Percentiles rank a stretch among this genome's conserved stretches.
These are phyloP conservation scores for Pyrenophora seminiperda DNA, from an alignment of 2,329 filamentous ascomycete genomes.

Conservation along the genomic window DNA sequence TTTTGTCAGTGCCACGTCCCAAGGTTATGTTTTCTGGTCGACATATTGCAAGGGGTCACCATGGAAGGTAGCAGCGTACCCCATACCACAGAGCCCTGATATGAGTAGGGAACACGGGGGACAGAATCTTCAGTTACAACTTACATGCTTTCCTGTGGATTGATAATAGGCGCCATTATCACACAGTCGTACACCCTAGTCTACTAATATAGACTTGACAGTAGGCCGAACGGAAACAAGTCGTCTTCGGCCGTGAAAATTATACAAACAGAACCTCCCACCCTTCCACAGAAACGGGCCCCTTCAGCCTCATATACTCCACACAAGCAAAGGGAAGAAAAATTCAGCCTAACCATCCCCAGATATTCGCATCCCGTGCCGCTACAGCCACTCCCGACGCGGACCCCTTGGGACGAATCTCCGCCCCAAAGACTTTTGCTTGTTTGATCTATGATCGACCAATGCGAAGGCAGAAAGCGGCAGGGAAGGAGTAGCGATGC, in stretches of 20 bases:
- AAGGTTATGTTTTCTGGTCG: slow-evolving; percentile 2
- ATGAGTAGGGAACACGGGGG: neutral
- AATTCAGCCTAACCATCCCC: slow-evolving; percentile 2
- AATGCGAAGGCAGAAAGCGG: slow-evolving; percentile 1
- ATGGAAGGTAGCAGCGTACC: neutral
- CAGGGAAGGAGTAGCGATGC: neutral
- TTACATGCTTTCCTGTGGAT: slow-evolving; percentile 20
- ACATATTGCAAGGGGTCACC: slow-evolving; percentile 3
- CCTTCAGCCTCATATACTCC: slow-evolving; percentile 2
- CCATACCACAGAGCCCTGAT: neutral
- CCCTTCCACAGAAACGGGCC: neutral
- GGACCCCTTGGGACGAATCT: slow-evolving; percentile 1
- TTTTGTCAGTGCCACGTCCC: neutral
- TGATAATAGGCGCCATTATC: slow-evolving; percentile 11
- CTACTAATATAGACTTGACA: neutral
- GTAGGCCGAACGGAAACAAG: slow-evolving; percentile 1
- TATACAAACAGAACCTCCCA: neutral
- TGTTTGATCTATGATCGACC: slow-evolving; percentile 7
- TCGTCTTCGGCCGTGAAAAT: neutral
- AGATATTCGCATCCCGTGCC: slow-evolving; percentile 6
- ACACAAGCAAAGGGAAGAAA: neutral
- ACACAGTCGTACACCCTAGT: neutral
- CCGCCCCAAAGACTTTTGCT: slow-evolving; percentile 7
- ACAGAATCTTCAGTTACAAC: neutral
- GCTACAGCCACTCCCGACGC: slow-evolving; percentile 7